Evolutionary conservation across 2,329 filamentous ascomycete species (phyloP), one percentile per base, ranked within the genome.

Genomic region (Exophiala spinifera): DNA sequence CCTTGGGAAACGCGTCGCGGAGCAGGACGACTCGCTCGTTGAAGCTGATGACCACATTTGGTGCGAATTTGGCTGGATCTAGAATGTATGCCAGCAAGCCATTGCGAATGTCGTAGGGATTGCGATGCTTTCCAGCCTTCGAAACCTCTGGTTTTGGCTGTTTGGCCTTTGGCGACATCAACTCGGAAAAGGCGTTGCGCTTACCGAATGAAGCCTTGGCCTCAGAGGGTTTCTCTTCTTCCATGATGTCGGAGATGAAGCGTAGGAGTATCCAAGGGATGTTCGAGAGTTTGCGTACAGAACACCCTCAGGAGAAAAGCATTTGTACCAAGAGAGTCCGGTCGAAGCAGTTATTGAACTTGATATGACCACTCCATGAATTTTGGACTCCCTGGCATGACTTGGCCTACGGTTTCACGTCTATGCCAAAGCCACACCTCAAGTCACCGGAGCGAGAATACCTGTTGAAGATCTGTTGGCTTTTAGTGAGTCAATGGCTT

Each of bases 1-100:
- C 83, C 71, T 97, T 99, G 7, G 94, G 91, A 67, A 84, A 99
- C 57, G 84, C 76, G 73, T 99, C 94, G 63, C 86, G 80, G 69
- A 97, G 88, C 17, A 85, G 81, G 47, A 91, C 88, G 61, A 87
- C 89, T 56, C 83, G 73, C n/a, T 81, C 76, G 60, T 83, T 82
- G 70, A 85, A 76, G 6, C 25, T 33, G 65, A 84, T 85, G 51
- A 94, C 76, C 1, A 91, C 80, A 7, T 79, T 74, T 21, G 75
- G 77, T 1, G 84, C 79, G 64, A 83, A 86, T 1, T 77, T 74
- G 31, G 79, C 76, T 0, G 89, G 89, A 49, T 82, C 71, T 6
- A 74, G 64, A 46, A 87, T 85, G 70, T 94, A 94, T 17, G 76
- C 73, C 40, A 82, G 82, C 0, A 94, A 78, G 0, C 47, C 46